Conservation (phyloP, 345 rosid genomes). For the Laguncularia racemosa region DNA sequence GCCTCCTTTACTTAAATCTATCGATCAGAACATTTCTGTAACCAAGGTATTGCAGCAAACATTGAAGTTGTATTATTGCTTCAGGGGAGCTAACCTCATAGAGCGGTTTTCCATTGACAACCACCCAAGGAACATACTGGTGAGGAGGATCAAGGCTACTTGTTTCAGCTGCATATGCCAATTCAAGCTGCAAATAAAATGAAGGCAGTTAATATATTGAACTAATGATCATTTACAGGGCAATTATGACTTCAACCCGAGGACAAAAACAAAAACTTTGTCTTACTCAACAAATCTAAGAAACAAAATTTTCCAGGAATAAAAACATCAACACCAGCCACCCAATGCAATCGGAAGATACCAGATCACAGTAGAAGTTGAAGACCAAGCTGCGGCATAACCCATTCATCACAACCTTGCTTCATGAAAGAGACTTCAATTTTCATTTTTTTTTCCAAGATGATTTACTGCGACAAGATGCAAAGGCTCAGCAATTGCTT, state of each 20-base stretch:
- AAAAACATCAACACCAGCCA: too few relatives aligned
- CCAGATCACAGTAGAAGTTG: too few relatives aligned
- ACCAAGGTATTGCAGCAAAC: background rate
- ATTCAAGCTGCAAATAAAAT: conserved; percentile 55
- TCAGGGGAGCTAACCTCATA: conserved; percentile 53
- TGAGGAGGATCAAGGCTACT: conserved; percentile 81
- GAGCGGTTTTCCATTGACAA: conserved; percentile 87
- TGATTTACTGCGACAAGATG: too few relatives aligned
- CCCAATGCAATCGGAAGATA: too few relatives aligned
- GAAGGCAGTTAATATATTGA: background rate
- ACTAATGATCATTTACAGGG: background rate
- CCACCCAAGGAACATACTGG: conserved; percentile 89
- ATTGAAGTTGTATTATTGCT: background rate
- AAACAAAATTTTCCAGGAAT: too few relatives aligned
- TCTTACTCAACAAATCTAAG: too few relatives aligned
- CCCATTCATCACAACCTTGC: too few relatives aligned
- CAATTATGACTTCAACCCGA: background rate
- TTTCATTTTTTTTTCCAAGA: too few relatives aligned
- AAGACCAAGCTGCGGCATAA: too few relatives aligned
- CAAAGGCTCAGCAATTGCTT: too few relatives aligned
- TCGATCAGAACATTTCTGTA: background rate
- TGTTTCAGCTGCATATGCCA: conserved; percentile 79
- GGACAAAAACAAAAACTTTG: background rate
- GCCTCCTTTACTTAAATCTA: too few relatives aligned
- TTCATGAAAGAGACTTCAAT: too few relatives aligned